Evolutionary conservation across 495 filamentous ascomycete genomes (phyloP), one percentile per base, ranked within the genome.

Genomic region (Penicillium turbatum): DNA sequence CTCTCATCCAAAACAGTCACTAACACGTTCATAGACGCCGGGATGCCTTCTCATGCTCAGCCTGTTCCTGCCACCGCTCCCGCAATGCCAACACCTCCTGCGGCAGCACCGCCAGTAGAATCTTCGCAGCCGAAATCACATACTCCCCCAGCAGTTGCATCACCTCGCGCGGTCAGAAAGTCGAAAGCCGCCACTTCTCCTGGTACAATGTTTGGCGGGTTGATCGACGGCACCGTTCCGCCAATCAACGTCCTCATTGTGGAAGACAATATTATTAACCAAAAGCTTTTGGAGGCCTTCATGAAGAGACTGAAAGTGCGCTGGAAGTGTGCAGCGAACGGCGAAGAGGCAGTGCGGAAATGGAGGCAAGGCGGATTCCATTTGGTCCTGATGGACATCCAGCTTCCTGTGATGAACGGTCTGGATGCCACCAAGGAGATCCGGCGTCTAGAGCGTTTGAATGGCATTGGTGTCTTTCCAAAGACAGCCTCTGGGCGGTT

Each of bases 241-340:
- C 93, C 93, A 17, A 98, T 98, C 70, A 97, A 95, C 60, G 92
- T 97, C 8, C 77, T 98, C 15, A 97, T 98, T 51, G 93, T 98
- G 31, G 93, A 98, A 73, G 93, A 98, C 73, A 98, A 98, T 67
- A 86, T 92, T 54, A 97, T 98, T 78, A 98, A 98, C 60, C 78
- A 97, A 44, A 84, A 88, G 44, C 82, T 98, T 5, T 73, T 98
- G 2, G 93, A 97, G 62, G 91, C 90, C 0, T 96, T 98, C 67
- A 93, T 97, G 81, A 96, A 96, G 67, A 81, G 92, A 40, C 80
- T 98, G 31, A 96, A 95, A 61, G 93, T 98, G 26, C 87, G 93
- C n/a, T 97, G 93, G 93, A 86, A 92, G 67, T 95, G 90, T 40
- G 93, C 93, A 31, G 89, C 90, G 73, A 95, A 98, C 67, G 93